Conservation (phyloP, 345 rosid genomes). For the Isatis tinctoria region DNA sequence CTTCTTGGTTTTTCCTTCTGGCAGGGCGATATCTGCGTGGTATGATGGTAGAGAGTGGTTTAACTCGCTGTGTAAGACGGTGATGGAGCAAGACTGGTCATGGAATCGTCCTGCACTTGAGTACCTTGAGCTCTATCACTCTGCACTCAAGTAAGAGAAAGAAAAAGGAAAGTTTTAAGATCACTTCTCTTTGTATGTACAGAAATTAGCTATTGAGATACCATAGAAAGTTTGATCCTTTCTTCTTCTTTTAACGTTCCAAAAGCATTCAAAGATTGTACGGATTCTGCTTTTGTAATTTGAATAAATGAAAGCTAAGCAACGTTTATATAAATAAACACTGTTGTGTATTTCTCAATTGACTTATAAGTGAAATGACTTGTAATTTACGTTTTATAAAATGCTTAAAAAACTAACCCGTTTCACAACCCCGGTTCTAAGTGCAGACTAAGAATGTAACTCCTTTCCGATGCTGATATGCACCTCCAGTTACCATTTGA, state of each 20-base stretch:
- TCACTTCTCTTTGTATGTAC: constrained; percentile 6
- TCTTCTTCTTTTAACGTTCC: constrained; percentile 1
- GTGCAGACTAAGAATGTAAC: background rate
- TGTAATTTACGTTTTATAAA: background rate
- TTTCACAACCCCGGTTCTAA: background rate
- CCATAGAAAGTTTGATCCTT: constrained; percentile 15
- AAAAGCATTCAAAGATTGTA: background rate
- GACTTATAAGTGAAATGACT: too few relatives aligned
- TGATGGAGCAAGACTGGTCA: constrained; percentile 99
- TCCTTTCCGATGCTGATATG: constrained; percentile 7
- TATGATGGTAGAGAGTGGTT: constrained; percentile 77
- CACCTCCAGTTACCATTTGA: constrained; percentile 14
- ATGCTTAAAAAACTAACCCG: background rate
- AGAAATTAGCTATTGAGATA: constrained; percentile 3
- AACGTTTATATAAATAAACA: background rate
- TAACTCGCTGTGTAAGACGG: constrained; percentile 60
- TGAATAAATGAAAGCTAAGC: constrained; percentile 5
- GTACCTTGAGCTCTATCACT: constrained; percentile 90
- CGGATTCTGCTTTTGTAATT: constrained; percentile 14
- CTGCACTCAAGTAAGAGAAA: constrained; percentile 55
- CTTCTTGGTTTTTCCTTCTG: background rate
- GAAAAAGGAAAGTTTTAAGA: background rate
- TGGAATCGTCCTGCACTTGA: constrained; percentile 98
- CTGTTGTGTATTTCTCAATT: background rate
- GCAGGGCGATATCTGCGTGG: constrained; percentile 85